Conservation (phyloP, 495 filamentous ascomycete species). For the Bacidia gigantensis region DNA sequence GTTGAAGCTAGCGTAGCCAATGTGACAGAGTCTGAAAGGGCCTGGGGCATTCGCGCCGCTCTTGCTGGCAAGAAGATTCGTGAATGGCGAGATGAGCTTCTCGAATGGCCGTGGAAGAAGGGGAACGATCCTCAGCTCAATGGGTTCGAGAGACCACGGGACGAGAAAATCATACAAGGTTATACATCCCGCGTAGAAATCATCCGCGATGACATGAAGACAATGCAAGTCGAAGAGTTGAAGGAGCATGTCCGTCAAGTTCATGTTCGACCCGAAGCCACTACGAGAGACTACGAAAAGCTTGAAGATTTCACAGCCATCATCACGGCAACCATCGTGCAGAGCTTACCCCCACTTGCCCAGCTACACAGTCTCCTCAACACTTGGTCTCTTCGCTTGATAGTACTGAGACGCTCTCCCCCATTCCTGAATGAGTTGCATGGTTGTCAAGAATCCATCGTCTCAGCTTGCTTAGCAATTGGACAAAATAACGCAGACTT, state of each 20-base stretch:
- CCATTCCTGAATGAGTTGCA: slow-evolving; percentile 52
- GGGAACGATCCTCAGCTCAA: neutral
- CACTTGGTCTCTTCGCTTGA: slow-evolving; percentile 62
- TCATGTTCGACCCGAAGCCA: slow-evolving; percentile 46
- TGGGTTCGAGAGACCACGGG: neutral
- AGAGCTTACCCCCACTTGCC: slow-evolving; percentile 71
- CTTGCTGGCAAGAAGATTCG: slow-evolving; percentile 58
- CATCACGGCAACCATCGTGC: slow-evolving; percentile 75
- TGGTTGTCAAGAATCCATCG: slow-evolving; percentile 46
- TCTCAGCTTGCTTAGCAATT: slow-evolving; percentile 48
- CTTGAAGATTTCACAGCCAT: slow-evolving; percentile 80
- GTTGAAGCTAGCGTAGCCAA: slow-evolving; percentile 52
- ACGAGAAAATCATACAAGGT: slow-evolving; percentile 35
- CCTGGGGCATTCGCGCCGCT: slow-evolving; percentile 60
- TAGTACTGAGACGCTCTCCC: slow-evolving; percentile 58
- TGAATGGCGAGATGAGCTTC: slow-evolving; percentile 66
- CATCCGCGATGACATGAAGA: slow-evolving; percentile 64
- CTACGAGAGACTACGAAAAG: slow-evolving; percentile 38
- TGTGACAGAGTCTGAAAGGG: slow-evolving; percentile 51
- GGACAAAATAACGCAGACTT: slow-evolving; percentile 13
- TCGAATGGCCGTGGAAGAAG: slow-evolving; percentile 54
- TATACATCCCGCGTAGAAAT: slow-evolving; percentile 67
- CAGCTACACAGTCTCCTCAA: slow-evolving; percentile 53
- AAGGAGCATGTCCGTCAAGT: slow-evolving; percentile 77
- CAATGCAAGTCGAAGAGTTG: slow-evolving; percentile 74